phyloP scores from a whole-genome alignment of 1,139 yeast genomes.

The Geotrichum carabidarum region DNA sequence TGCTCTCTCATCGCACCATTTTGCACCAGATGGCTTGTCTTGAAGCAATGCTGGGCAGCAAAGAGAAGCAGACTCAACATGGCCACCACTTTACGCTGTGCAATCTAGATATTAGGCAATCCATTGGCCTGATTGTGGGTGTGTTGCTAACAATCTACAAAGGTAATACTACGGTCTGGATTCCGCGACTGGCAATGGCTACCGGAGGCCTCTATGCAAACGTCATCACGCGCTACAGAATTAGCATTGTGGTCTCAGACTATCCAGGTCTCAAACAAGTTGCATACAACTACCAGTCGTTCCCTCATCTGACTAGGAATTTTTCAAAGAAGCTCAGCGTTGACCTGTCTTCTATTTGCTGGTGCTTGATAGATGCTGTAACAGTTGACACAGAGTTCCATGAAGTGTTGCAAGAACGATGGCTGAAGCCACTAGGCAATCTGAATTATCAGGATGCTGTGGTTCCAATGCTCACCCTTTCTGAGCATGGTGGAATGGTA shows the following conservation, averaged over 20 bases:
- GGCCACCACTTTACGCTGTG: slow-evolving; percentile 4
- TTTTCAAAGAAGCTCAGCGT: slow-evolving; percentile 72
- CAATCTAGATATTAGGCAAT: slow-evolving; percentile 77
- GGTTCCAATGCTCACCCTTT: slow-evolving; percentile 81
- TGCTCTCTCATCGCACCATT: slow-evolving; percentile 80
- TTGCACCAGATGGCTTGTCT: slow-evolving; percentile 82
- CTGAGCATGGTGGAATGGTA: slow-evolving; percentile 96
- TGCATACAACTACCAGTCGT: slow-evolving; percentile 85
- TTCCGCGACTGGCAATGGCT: slow-evolving; percentile 70
- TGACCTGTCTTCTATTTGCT: slow-evolving; percentile 71
- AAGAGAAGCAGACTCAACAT: slow-evolving; percentile 7
- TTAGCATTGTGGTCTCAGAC: slow-evolving; percentile 74
- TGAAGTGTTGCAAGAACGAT: slow-evolving; percentile 83
- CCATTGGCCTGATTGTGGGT: slow-evolving; percentile 85
- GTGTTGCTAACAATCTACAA: slow-evolving; percentile 74
- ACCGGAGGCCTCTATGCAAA: slow-evolving; percentile 86
- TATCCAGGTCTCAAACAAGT: slow-evolving; percentile 89
- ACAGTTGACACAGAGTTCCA: slow-evolving; percentile 92
- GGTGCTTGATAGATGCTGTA: slow-evolving; percentile 89
- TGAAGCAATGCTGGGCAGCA: slow-evolving; percentile 51
- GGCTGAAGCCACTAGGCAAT: slow-evolving; percentile 88
- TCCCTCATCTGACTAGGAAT: slow-evolving; percentile 79
- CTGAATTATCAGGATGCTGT: slow-evolving; percentile 68
- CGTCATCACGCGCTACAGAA: slow-evolving; percentile 63
- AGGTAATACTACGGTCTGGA: slow-evolving; percentile 78